Base-by-base conservation (phyloP, 768 basidiomycete genomes). In the Strobilomyces confusus region DNA sequence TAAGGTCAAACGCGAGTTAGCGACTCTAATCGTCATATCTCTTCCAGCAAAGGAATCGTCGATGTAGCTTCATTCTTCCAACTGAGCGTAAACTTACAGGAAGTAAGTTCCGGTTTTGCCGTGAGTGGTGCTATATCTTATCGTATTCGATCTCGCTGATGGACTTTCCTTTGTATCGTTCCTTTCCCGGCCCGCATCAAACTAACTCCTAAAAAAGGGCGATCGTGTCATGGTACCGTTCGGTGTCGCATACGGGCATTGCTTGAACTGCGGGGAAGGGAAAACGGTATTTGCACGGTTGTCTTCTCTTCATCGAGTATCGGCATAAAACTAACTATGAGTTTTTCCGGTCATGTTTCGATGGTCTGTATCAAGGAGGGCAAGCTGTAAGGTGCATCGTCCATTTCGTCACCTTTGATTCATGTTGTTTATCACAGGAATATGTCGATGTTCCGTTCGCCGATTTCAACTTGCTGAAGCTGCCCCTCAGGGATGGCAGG, bases 221-320 rank as follows among this genome's bases (percentile, higher is more conserved):
- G 81, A 82, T 58, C 74, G 81, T 29, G 79, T 82, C n/a, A 80
- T 82, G 22, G 77, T 81, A 73, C 81, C 80, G 1, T 81, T 81
- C 70, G 81, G 81, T 52, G 80, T 82, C 29, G 80, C 78, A 0
- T 81, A 80, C 56, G 80, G 81, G 15, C 76, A 79, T 19, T 82
- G 80, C 71, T 57, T 72, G 54, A 83, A 83, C 58, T 82, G 81
- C 56, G 80, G 81, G 48, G 76, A 77, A 58, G 74, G 76, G 12
- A 73, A 57, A 36, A 78, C 80, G 7, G 80, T 78, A 0, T 82
- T 62, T 83, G 80, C 62, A 81, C 79, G 4, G 63, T 75, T 44
- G 80, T 83, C 12, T 30, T 11, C 11, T 30, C 29, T 11, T 30
- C 29, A 30, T 11, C 11, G 11, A 30, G 29, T 5, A 11, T 30